Base-by-base conservation (phyloP, 2,329 filamentous ascomycete species). In the Scleromitrula shiraiana region DNA sequence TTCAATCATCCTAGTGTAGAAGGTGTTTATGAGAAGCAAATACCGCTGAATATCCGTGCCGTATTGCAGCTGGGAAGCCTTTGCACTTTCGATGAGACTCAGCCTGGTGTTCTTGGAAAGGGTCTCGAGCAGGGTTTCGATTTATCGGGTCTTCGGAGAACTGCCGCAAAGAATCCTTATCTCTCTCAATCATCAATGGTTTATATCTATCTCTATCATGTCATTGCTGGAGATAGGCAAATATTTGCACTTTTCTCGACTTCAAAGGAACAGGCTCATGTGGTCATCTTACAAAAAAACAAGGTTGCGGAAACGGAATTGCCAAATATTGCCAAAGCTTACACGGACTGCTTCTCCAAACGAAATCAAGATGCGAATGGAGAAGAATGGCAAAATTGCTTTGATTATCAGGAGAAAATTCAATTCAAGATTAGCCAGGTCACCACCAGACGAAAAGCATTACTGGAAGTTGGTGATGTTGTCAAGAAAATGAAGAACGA, bases 1-100 rank as follows among this genome's bases (percentile, higher is more conserved):
- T 91, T 96, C 70, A 89, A 91, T 54, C 90, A 98, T 62, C 80
- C 89, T 0, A 95, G 89, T 64, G 87, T 98, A 2, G 93, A 98
- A 67, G 94, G 94, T 24, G 89, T 98, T 12, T 99, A 99, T 62
- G 94, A 98, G 69, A 91, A 85, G 60, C 85, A 95, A 56, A 76
- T 99, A 1, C 89, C 94, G 1, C 73, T 97, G 5, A 88, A 87
- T 54, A 78, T 95, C 40, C 80, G 91, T 33, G 93, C 91, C 4
- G 78, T 98, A 26, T 76, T 99, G 8, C 86, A 93, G 57, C 73
- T 99, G 1, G 94, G 93, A 35, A 96, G 88, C 60, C 73, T 86
- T 24, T 98, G 93, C 64, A 94, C 88, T 2, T 95, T 98, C 56
- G 93, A 99, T 60, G 86, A 95, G 60, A 82, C 75, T 46, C 90